Base-by-base conservation (phyloP, 2,329 filamentous ascomycete species). In the Eutypella sp. region DNA sequence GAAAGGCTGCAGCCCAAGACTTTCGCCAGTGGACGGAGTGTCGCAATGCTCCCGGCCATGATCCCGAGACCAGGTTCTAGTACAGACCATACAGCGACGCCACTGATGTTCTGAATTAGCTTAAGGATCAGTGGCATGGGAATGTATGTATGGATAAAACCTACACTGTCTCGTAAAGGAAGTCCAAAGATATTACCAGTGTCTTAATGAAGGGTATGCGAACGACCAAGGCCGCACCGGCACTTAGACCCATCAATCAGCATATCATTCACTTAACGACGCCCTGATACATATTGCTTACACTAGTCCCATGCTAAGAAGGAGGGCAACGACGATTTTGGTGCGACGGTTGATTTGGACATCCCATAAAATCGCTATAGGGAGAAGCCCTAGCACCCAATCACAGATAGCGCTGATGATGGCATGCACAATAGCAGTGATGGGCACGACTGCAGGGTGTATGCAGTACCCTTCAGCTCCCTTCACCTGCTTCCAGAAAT, bases 231-330 rank as follows among this genome's bases (percentile, higher is more conserved):
- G 68, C 66, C 9, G 67, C 52, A 2, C 67, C 68, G 20, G 67
- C 67, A 37, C 68, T 70, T 36, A 5, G n/a, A n/a, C n/a, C n/a
- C n/a, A n/a, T n/a, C n/a, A n/a, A n/a, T n/a, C n/a, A n/a, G n/a
- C n/a, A n/a, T n/a, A n/a, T n/a, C n/a, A n/a, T n/a, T n/a, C n/a
- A n/a, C n/a, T n/a, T n/a, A n/a, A n/a, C n/a, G n/a, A n/a, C n/a
- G n/a, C n/a, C n/a, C n/a, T n/a, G n/a, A n/a, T n/a, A n/a, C n/a
- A n/a, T n/a, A n/a, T n/a, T n/a, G 48, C 67, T 58, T 60, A 77
- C 73, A 78, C 57, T 47, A 75, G 67, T 11, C 69, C 76, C 61
- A 79, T 69, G 34, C 71, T 67, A 3, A 80, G 57, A 40, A 81
- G 67, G 3, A 69, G 52, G 4, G 67, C 69, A 23, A 79, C 64